phyloP scores from a whole-genome alignment of 1,139 yeast species.

The Tardiomyces digboiensis region DNA sequence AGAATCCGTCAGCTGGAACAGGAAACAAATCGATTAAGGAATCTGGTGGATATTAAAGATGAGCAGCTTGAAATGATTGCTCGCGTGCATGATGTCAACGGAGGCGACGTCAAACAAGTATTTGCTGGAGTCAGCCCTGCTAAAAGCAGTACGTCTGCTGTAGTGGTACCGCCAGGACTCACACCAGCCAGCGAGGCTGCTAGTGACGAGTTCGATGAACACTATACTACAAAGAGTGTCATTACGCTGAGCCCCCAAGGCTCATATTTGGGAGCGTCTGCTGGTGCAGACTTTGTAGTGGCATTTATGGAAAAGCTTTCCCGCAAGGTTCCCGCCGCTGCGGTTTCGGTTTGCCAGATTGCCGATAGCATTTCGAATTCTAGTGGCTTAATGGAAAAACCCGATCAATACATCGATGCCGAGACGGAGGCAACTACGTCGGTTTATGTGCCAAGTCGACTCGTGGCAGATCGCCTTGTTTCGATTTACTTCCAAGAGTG shows the following conservation, averaged over 20 bases:
- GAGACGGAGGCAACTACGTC: neutral
- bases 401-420: neutral
- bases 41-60: conserved; percentile 49
- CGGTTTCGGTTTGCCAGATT: neutral
- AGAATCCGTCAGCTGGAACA: conserved; percentile 52
- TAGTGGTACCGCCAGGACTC: no score
- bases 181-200: conserved; percentile 7
- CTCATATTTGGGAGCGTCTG: neutral
- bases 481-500: conserved; percentile 64
- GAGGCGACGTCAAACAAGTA: conserved; percentile 1
- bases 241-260: conserved; percentile 5
- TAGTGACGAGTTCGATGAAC: conserved; percentile 19
- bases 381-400: neutral
- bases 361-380: neutral
- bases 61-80: conserved; percentile 41
- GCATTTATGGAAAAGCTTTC: neutral
- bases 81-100: conserved; percentile 15
- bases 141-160: neutral
- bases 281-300: neutral
- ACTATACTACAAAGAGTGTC: conserved; percentile 16
- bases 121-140: neutral
- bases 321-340: conserved; percentile 1
- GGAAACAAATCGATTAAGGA: conserved; percentile 41
- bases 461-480: conserved; percentile 24
- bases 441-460: conserved; percentile 19